phyloP scores from a whole-genome alignment of 352 stramenopile species.

The Pythium rishiriense region DNA sequence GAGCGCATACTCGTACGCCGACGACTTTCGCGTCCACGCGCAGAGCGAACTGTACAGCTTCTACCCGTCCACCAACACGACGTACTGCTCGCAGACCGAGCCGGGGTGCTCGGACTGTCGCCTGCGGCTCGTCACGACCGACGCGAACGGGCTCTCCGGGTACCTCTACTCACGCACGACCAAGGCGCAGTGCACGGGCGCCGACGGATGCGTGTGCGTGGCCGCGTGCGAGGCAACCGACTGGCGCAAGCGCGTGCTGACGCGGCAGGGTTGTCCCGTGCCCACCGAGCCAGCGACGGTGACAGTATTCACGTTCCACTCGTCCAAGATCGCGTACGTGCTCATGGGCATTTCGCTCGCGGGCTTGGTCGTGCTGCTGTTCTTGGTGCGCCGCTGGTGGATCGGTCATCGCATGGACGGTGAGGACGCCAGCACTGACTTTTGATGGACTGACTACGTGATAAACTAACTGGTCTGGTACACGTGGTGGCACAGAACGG shows the following conservation, averaged over 20 bases:
- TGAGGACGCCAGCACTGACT: background rate
- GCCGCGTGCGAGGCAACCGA: slow-evolving; percentile 42
- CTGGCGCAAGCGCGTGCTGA: slow-evolving; percentile 32
- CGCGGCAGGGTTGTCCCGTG: slow-evolving; percentile 19
- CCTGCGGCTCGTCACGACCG: slow-evolving; percentile 28
- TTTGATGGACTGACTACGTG: background rate
- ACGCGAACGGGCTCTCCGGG: slow-evolving; percentile 7
- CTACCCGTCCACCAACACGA: slow-evolving; percentile 51
- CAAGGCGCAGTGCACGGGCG: slow-evolving; percentile 46
- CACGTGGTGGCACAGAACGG: background rate
- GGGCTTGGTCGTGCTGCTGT: slow-evolving; percentile 8
- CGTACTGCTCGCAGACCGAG: slow-evolving; percentile 49
- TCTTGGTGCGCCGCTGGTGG: slow-evolving; percentile 16
- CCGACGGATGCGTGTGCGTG: slow-evolving; percentile 52
- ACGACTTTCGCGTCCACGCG: slow-evolving; percentile 23
- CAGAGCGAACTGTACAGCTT: slow-evolving; percentile 27
- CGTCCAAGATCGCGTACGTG: slow-evolving; percentile 10
- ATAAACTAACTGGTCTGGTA: background rate
- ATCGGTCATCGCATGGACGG: slow-evolving; percentile 9
- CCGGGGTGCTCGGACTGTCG: slow-evolving; percentile 40
- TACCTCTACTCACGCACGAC: slow-evolving; percentile 27
- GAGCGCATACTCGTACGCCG: slow-evolving; percentile 3
- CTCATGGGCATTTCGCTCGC: slow-evolving; percentile 12
- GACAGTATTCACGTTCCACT: slow-evolving; percentile 1
- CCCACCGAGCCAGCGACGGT: slow-evolving; percentile 16